Evolutionary conservation across 257 asterid species (phyloP).

Genomic region (Paraleonurus japonicus): DNA sequence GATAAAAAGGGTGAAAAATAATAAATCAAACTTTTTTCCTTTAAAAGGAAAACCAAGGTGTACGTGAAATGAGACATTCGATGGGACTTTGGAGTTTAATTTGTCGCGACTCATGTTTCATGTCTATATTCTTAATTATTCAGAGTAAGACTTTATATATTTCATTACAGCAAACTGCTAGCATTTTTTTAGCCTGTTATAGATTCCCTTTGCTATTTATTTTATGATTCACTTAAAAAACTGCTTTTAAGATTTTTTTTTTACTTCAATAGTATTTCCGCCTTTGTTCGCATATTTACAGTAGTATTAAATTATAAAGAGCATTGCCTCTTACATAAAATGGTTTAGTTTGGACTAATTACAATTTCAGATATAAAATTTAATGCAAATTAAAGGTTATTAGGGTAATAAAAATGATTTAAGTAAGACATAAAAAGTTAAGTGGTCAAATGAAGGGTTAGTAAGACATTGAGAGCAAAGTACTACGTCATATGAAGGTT

Average conservation of each 20-base stretch:
- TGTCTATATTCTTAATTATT: conserved; percentile 2
- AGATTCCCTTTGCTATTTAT: conserved; percentile 6
- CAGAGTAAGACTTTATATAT: neutral
- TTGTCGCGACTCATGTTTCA: conserved; percentile 1
- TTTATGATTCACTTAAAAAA: neutral
- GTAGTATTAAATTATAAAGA: too few relatives aligned
- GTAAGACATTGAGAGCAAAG: too few relatives aligned
- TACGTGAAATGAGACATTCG: neutral
- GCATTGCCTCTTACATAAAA: too few relatives aligned
- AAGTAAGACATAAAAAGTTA: neutral
- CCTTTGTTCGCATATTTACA: too few relatives aligned
- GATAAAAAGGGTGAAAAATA: neutral
- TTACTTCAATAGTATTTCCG: neutral
- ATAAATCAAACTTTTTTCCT: neutral
- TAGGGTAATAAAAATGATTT: neutral
- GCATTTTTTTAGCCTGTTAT: neutral
- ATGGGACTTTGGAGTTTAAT: conserved; percentile 17
- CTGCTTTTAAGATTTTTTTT: neutral
- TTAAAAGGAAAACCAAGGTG: neutral
- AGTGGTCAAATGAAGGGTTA: neutral
- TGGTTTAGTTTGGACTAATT: too few relatives aligned
- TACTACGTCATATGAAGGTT: neutral
- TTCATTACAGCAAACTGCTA: conserved; percentile 11
- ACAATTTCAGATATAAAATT: too few relatives aligned
- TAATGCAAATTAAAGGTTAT: too few relatives aligned